Evolutionary conservation across 2,329 filamentous ascomycete species (phyloP).

Genomic region (Trichoderma cornu-damae): DNA sequence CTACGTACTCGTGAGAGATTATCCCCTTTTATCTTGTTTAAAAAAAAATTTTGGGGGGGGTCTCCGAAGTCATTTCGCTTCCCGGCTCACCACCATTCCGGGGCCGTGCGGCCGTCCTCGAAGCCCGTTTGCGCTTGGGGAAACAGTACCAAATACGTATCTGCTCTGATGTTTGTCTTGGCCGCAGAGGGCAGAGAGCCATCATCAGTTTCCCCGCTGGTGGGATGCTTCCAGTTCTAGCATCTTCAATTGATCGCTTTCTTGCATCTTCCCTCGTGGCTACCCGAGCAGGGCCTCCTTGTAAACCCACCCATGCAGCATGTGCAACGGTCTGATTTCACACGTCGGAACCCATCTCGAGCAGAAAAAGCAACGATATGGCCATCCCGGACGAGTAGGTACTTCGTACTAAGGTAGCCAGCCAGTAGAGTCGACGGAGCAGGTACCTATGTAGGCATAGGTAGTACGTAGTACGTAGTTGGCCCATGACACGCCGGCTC

Average conservation of each 20-base stretch:
- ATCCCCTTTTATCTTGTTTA: slow-evolving; percentile 22
- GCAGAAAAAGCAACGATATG: neutral
- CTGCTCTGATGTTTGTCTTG: neutral
- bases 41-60: no score
- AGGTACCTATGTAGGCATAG: no score
- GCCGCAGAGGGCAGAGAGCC: neutral
- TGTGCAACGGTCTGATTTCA: neutral
- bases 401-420: no score
- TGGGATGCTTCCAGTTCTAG: neutral
- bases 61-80: slow-evolving; percentile 27
- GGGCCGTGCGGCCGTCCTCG: slow-evolving; percentile 22
- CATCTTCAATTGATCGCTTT: neutral
- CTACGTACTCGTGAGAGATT: neutral
- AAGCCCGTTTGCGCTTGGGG: neutral
- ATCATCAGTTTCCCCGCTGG: neutral
- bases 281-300: neutral
- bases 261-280: neutral
- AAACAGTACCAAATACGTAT: neutral
- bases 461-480: no score
- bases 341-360: neutral
- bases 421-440: neutral
- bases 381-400: neutral
- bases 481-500: neutral
- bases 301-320: neutral
- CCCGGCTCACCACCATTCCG: slow-evolving; percentile 27